phyloP scores from a whole-genome alignment of 139 green algal species.

The Chlamydomonas schloesseri region DNA sequence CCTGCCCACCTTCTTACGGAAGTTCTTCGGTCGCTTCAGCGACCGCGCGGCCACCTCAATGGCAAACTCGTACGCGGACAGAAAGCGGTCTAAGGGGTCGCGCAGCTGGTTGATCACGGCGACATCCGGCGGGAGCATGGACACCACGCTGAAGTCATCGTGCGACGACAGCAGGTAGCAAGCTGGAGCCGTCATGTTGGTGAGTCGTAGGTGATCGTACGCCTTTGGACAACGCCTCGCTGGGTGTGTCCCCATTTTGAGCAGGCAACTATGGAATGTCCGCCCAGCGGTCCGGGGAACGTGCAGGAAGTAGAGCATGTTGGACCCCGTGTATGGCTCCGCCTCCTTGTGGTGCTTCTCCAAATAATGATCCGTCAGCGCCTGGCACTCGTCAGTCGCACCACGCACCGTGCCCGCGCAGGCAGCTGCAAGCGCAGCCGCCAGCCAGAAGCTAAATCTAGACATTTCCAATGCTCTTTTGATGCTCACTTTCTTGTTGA shows the following conservation, averaged over 20 bases:
- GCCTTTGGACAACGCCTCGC: constrained; percentile 72
- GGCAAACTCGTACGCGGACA: constrained; percentile 94
- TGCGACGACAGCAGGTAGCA: constrained; percentile 89
- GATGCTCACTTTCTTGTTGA: neutral
- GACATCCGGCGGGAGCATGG: constrained; percentile 62
- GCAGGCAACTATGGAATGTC: constrained; percentile 88
- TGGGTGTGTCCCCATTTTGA: constrained; percentile 73
- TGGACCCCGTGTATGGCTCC: constrained; percentile 49
- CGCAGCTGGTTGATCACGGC: constrained; percentile 77
- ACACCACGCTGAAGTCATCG: constrained; percentile 90
- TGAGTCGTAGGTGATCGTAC: constrained; percentile 89
- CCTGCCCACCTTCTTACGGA: constrained; percentile 49
- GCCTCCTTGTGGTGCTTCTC: constrained; percentile 62
- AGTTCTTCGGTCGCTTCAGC: constrained; percentile 40
- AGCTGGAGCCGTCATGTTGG: constrained; percentile 61
- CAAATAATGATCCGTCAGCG: constrained; percentile 57
- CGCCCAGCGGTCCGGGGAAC: constrained; percentile 93
- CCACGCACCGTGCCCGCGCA: neutral
- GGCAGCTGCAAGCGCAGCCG: neutral
- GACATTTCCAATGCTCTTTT: neutral
- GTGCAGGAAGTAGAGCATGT: constrained; percentile 95
- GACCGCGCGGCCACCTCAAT: constrained; percentile 61
- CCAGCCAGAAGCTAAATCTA: neutral
- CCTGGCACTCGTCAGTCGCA: constrained; percentile 33
- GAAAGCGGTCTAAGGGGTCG: constrained; percentile 84